These are phyloP conservation scores for Chalciporus chontae DNA, from an alignment of 768 basidiomycete species.

Conservation along the genomic window DNA sequence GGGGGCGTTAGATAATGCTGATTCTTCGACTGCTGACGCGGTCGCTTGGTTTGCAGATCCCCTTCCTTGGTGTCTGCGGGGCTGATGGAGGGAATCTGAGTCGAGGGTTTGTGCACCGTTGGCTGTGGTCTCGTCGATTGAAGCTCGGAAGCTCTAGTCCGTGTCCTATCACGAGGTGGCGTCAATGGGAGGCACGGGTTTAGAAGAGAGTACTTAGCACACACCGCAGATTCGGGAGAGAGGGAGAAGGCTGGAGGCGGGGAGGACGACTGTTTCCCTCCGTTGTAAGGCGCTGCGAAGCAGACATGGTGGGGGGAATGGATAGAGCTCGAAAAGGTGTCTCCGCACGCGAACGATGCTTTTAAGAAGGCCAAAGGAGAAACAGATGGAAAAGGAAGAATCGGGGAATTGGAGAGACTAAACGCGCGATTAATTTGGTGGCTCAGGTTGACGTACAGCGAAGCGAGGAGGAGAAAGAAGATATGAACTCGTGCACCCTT, in stretches of 20 bases:
- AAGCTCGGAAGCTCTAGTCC: constrained; percentile 24
- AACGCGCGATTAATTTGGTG: constrained; percentile 32
- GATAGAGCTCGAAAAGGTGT: constrained; percentile 31
- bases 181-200: constrained; percentile 1
- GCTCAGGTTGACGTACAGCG: constrained; percentile 34
- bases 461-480: constrained; percentile 24
- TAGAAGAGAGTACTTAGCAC: constrained; percentile 8
- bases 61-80: constrained; percentile 15
- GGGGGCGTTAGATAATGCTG: constrained; percentile 59
- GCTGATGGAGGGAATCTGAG: constrained; percentile 15
- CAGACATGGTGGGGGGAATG: constrained; percentile 26
- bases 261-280: constrained; percentile 35
- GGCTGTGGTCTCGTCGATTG: constrained; percentile 29
- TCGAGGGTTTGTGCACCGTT: constrained; percentile 15
- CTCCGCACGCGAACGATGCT: constrained; percentile 24
- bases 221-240: constrained; percentile 68
- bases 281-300: constrained; percentile 21
- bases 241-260: constrained; percentile 61
- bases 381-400: constrained; percentile 34
- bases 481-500: constrained; percentile 22
- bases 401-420: constrained; percentile 28
- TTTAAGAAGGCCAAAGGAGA: constrained; percentile 33
- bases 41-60: constrained; percentile 18
- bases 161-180: constrained; percentile 23
- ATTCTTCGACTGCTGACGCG: constrained; percentile 24